Percentiles rank a stretch among this genome's conserved stretches.
Conservation (phyloP, 192 early-diverging fungal genomes). For the Coemansia sp. region DNA sequence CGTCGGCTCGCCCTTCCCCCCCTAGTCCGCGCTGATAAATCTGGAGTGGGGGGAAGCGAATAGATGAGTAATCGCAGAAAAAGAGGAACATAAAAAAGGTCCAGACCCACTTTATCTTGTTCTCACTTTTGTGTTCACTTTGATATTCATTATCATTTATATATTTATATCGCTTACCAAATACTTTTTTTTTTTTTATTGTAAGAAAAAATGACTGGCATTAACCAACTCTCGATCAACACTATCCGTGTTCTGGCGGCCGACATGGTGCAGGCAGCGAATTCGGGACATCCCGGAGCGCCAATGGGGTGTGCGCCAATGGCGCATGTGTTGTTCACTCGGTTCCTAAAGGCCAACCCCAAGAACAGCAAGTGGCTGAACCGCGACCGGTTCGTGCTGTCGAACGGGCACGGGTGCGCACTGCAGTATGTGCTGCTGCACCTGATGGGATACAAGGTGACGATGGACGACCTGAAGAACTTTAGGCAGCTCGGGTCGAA, state of each 20-base stretch:
- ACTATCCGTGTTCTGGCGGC: conserved; percentile 88
- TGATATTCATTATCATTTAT: too few species aligned
- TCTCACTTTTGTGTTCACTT: too few species aligned
- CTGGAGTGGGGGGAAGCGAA: too few species aligned
- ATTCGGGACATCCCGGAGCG: conserved; percentile 95
- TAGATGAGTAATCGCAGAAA: too few species aligned
- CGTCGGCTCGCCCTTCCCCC: too few species aligned
- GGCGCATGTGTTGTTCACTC: conserved; percentile 86
- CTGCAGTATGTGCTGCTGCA: conserved; percentile 91
- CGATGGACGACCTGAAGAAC: conserved; percentile 86
- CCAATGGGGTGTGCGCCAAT: conserved; percentile 98
- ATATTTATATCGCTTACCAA: too few species aligned
- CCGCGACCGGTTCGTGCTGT: conserved; percentile 96
- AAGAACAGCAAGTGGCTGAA: conserved; percentile 89
- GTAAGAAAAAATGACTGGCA: conserved; percentile 18
- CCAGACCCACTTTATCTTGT: too few species aligned
- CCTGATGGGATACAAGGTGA: conserved; percentile 82
- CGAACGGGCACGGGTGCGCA: conserved; percentile 96
- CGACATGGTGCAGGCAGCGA: conserved; percentile 84
- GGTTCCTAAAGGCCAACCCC: conserved; percentile 81
- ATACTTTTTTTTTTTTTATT: too few species aligned
- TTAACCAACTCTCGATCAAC: conserved; percentile 71
- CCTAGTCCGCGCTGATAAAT: too few species aligned
- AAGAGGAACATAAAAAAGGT: too few species aligned
- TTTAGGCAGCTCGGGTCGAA: conserved; percentile 83